phyloP scores from a whole-genome alignment of 495 filamentous ascomycete genomes.

The Pyrenopolyporus hunteri region DNA sequence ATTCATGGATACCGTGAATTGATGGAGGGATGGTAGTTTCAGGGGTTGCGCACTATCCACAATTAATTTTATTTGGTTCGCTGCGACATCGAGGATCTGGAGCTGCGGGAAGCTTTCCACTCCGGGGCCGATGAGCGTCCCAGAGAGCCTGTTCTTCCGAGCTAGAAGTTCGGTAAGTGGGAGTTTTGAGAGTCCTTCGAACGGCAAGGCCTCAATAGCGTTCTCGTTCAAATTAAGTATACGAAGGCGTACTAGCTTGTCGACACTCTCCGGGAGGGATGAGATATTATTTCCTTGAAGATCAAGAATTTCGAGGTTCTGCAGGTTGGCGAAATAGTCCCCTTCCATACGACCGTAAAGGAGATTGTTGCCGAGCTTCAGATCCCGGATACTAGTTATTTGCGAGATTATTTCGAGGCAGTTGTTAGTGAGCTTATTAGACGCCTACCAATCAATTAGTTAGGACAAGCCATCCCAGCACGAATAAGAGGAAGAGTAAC shows the following conservation, averaged over 20 bases:
- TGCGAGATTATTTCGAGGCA: slow-evolving; percentile 74
- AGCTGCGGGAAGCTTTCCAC: slow-evolving; percentile 65
- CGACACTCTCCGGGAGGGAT: slow-evolving; percentile 72
- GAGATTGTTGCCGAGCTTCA: slow-evolving; percentile 81
- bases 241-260: slow-evolving; percentile 67
- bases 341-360: slow-evolving; percentile 67
- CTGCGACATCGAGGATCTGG: slow-evolving; percentile 75
- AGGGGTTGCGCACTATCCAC: slow-evolving; percentile 27
- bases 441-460: slow-evolving; percentile 59
- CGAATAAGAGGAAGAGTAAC: slow-evolving; percentile 25
- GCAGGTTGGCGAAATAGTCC: slow-evolving; percentile 61
- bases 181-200: slow-evolving; percentile 67
- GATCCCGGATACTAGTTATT: slow-evolving; percentile 71
- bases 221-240: slow-evolving; percentile 82
- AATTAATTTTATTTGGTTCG: slow-evolving; percentile 64
- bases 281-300: slow-evolving; percentile 80
- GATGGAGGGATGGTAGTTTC: slow-evolving; percentile 71
- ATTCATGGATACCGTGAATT: slow-evolving; percentile 76
- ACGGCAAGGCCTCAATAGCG: slow-evolving; percentile 69
- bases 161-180: slow-evolving; percentile 75
- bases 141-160: slow-evolving; percentile 79
- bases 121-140: slow-evolving; percentile 68
- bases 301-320: slow-evolving; percentile 77
- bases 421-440: slow-evolving; percentile 76
- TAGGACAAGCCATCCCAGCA: slow-evolving; percentile 4